These are phyloP conservation scores for Somion occarium DNA, from an alignment of 1,284 basidiomycete species.

Conservation along the genomic window DNA sequence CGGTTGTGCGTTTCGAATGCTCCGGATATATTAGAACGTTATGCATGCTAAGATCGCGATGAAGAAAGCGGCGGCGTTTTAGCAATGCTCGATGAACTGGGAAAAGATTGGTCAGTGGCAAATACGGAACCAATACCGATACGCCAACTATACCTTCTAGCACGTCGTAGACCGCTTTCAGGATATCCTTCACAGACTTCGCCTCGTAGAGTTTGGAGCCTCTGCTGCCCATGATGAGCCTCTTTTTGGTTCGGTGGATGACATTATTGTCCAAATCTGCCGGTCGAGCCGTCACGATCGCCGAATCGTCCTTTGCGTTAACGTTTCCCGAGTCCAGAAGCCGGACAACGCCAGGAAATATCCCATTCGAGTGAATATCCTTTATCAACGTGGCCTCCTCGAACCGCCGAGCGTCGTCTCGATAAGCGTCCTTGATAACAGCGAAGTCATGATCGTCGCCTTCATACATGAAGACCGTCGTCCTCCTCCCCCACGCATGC, in stretches of 20 bases:
- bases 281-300: neutral
- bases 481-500: neutral
- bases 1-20: neutral
- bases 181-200: neutral
- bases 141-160: neutral
- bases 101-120: neutral
- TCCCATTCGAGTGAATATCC: neutral
- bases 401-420: neutral
- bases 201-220: neutral
- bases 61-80: neutral
- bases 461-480: neutral
- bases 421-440: neutral
- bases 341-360: neutral
- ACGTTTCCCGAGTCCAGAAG: neutral
- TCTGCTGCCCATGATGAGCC: neutral
- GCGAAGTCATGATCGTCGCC: neutral
- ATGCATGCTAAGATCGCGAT: neutral
- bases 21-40: neutral
- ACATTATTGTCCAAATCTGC: neutral
- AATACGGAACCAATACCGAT: neutral
- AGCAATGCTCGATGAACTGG: neutral
- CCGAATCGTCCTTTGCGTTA: neutral
- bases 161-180: neutral
- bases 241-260: neutral
- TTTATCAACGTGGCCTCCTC: neutral